Conservation (phyloP, 768 basidiomycete genomes). For the Podaxis pistillaris region DNA sequence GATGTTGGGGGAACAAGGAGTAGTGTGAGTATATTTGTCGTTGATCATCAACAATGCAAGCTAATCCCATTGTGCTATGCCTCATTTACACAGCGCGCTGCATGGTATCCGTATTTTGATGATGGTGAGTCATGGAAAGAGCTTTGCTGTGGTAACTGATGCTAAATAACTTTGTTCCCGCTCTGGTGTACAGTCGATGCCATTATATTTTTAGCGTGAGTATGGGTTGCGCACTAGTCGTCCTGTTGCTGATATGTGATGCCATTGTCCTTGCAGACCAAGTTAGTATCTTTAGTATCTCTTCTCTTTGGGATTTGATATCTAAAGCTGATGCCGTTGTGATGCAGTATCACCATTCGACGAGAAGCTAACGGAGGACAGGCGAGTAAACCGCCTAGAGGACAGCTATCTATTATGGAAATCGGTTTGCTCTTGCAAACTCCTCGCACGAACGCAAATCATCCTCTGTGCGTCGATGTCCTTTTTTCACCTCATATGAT, state of each 20-base stretch:
- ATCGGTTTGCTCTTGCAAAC: conserved; percentile 65
- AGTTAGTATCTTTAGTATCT: conserved; percentile 35
- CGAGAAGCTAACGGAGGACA: conserved; percentile 72
- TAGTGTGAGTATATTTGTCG: conserved; percentile 41
- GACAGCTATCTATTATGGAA: conserved; percentile 78
- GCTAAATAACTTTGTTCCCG: conserved; percentile 11
- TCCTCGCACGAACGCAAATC: conserved; percentile 58
- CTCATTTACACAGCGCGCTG: conserved; percentile 47
- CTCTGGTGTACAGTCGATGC: conserved; percentile 50
- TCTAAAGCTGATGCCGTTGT: conserved; percentile 1
- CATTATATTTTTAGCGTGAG: conserved; percentile 79
- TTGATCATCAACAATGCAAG: background rate
- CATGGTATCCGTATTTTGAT: conserved; percentile 82
- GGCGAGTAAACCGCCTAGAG: conserved; percentile 68
- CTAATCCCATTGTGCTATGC: conserved; percentile 9
- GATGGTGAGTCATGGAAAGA: conserved; percentile 43
- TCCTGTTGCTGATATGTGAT: conserved; percentile 8
- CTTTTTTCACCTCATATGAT: conserved; percentile 1
- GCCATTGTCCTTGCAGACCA: conserved; percentile 29
- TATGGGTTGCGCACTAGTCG: conserved; percentile 12
- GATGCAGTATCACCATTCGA: conserved; percentile 75
- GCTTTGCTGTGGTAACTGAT: background rate
- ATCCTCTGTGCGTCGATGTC: conserved; percentile 39
- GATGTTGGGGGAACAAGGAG: conserved; percentile 79
- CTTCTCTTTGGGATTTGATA: background rate